Evolutionary conservation across 495 filamentous ascomycete genomes (phyloP).

Genomic region (Trypethelium eluteriae): DNA sequence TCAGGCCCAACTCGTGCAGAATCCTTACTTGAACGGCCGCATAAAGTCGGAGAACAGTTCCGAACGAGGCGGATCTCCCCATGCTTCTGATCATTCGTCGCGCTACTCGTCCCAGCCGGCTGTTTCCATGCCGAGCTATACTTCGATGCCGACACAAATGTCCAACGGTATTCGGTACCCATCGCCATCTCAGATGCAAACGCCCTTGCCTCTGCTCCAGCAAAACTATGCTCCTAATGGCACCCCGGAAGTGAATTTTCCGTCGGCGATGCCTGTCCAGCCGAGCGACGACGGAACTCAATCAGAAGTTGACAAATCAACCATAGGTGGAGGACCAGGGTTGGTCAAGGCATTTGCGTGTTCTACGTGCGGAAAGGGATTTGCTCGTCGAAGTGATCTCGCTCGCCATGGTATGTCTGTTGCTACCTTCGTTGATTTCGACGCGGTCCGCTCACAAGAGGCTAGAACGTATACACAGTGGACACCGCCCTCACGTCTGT

Average conservation of each 20-base stretch:
- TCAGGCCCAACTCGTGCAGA: conserved; percentile 2
- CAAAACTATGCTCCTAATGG: conserved; percentile 33
- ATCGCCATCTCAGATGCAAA: conserved; percentile 49
- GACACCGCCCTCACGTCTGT: conserved; percentile 85
- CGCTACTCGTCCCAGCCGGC: conserved; percentile 50
- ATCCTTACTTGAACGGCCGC: conserved; percentile 27
- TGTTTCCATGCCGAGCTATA: conserved; percentile 41
- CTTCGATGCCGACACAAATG: conserved; percentile 34
- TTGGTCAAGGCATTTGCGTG: conserved; percentile 84
- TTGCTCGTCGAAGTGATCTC: conserved; percentile 88
- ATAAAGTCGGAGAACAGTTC: conserved; percentile 51
- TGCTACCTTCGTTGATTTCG: background rate
- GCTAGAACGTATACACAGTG: conserved; percentile 90
- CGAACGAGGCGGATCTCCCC: conserved; percentile 63
- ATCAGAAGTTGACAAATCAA: conserved; percentile 31
- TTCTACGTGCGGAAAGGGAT: conserved; percentile 80
- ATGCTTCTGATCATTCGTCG: conserved; percentile 58
- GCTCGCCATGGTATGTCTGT: conserved; percentile 76
- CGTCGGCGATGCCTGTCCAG: conserved; percentile 3
- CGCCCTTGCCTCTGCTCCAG: conserved; percentile 50
- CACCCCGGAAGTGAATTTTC: conserved; percentile 26
- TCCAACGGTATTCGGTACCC: conserved; percentile 47
- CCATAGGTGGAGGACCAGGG: conserved; percentile 36
- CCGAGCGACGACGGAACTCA: conserved; percentile 10
- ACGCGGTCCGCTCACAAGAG: conserved; percentile 25